Evolutionary conservation across 352 stramenopile genomes (phyloP).

Genomic region (Globisporangium rhizosaccharum): DNA sequence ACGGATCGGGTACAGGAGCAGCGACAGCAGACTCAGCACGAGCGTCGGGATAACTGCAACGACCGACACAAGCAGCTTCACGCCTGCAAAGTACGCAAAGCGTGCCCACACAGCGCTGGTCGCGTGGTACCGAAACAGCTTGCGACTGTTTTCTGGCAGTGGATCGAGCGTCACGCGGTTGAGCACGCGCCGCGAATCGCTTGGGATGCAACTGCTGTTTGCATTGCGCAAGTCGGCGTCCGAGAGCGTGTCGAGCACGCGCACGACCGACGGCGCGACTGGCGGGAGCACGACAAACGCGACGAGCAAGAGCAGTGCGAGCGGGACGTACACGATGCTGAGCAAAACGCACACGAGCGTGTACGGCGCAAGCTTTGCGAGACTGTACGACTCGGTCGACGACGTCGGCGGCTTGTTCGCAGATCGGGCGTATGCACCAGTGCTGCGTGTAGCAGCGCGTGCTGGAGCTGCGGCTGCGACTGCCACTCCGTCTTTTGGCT

Average conservation of each 20-base stretch:
- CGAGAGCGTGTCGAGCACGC: constrained; percentile 55
- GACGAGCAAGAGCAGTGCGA: constrained; percentile 51
- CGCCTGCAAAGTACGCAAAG: constrained; percentile 61
- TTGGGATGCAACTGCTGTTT: constrained; percentile 52
- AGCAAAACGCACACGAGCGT: constrained; percentile 52
- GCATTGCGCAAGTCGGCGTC: constrained; percentile 73
- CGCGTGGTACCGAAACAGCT: constrained; percentile 58
- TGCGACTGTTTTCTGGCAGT: constrained; percentile 17
- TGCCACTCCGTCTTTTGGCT: constrained; percentile 24
- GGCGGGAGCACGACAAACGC: constrained; percentile 56
- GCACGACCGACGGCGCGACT: constrained; percentile 41
- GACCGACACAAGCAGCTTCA: constrained; percentile 61
- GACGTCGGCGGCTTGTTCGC: constrained; percentile 3
- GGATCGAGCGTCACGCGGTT: constrained; percentile 38
- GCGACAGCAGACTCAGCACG: constrained; percentile 38
- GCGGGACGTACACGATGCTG: constrained; percentile 48
- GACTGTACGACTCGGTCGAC: constrained; percentile 33
- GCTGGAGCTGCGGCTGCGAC: not conserved
- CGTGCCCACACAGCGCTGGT: constrained; percentile 55
- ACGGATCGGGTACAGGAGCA: constrained; percentile 56
- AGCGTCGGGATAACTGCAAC: constrained; percentile 49
- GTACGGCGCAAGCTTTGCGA: constrained; percentile 60
- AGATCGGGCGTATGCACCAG: not conserved
- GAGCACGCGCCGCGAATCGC: constrained; percentile 52
- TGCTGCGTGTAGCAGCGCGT: not conserved